Conservation (phyloP, 768 basidiomycete species). For the Agrocybe praecox region DNA sequence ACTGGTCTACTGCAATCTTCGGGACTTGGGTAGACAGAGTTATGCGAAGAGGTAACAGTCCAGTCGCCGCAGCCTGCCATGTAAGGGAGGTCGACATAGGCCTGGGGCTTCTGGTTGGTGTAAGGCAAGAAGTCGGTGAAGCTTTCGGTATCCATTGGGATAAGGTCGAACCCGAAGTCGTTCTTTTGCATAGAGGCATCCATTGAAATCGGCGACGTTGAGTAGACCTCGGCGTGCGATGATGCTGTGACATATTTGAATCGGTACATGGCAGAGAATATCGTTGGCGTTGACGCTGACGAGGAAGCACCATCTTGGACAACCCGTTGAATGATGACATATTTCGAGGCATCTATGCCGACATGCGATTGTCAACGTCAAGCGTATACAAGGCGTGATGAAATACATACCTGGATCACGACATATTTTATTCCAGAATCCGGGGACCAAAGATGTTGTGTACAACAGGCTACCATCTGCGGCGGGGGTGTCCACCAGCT, state of each 20-base stretch:
- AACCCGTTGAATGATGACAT: constrained; percentile 69
- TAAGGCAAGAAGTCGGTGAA: constrained; percentile 16
- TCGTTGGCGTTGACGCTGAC: constrained; percentile 24
- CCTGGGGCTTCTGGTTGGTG: constrained; percentile 11
- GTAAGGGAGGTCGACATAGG: constrained; percentile 13
- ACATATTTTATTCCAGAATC: constrained; percentile 65
- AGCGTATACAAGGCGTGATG: background rate
- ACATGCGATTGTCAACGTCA: constrained; percentile 7
- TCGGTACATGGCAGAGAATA: constrained; percentile 63
- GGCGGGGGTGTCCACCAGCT: constrained; percentile 24
- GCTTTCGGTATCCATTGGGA: constrained; percentile 20
- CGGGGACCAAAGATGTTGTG: constrained; percentile 61
- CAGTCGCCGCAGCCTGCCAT: constrained; percentile 21
- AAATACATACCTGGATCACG: constrained; percentile 49
- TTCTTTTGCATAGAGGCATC: constrained; percentile 11
- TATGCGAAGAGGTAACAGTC: constrained; percentile 16
- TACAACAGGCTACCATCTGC: constrained; percentile 47
- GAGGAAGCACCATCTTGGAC: constrained; percentile 33
- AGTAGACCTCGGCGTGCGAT: constrained; percentile 5
- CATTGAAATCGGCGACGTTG: constrained; percentile 5
- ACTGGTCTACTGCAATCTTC: constrained; percentile 18
- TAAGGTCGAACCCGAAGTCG: constrained; percentile 20
- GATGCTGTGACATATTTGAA: constrained; percentile 45
- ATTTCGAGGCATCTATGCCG: constrained; percentile 61
- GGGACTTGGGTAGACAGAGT: constrained; percentile 22